These are phyloP conservation scores for Blastobotrys peoriensis DNA, from an alignment of 805 yeast species.

Conservation along the genomic window DNA sequence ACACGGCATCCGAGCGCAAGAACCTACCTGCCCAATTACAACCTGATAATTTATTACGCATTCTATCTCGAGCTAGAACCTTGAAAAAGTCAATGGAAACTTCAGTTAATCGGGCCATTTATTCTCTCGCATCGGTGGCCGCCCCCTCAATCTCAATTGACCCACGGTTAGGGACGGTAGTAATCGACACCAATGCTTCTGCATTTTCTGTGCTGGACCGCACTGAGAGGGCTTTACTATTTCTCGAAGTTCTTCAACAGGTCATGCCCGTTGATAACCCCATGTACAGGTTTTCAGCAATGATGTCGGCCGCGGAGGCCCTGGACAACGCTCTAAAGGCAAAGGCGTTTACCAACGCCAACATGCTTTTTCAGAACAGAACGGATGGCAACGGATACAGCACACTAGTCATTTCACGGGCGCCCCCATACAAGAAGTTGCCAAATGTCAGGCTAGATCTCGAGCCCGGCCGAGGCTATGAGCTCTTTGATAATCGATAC, in stretches of 20 bases:
- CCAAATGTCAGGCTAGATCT: constrained; percentile 9
- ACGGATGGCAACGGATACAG: not conserved
- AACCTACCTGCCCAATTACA: not conserved
- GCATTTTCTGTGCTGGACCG: not conserved
- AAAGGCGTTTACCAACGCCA: not conserved
- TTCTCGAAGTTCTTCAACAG: not conserved
- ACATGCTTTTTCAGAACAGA: not conserved
- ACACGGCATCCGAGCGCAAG: not conserved
- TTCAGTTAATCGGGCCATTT: not conserved
- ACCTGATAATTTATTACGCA: not conserved
- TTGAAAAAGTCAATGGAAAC: not conserved
- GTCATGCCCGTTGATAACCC: constrained; percentile 4
- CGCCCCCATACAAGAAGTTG: not conserved
- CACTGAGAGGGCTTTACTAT: not conserved
- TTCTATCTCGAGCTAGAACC: not conserved
- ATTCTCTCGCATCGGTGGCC: not conserved
- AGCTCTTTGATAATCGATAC: constrained; percentile 36
- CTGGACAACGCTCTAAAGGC: not conserved
- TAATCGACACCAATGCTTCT: not conserved
- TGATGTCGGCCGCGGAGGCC: not conserved
- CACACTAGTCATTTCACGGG: not conserved
- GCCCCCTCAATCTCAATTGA: not conserved
- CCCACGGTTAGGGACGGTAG: not conserved
- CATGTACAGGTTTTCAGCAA: constrained; percentile 1
- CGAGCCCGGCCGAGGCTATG: constrained; percentile 30